These are phyloP conservation scores for Eurotiales sp. DNA, from an alignment of 2,329 filamentous ascomycete species.

Conservation along the genomic window DNA sequence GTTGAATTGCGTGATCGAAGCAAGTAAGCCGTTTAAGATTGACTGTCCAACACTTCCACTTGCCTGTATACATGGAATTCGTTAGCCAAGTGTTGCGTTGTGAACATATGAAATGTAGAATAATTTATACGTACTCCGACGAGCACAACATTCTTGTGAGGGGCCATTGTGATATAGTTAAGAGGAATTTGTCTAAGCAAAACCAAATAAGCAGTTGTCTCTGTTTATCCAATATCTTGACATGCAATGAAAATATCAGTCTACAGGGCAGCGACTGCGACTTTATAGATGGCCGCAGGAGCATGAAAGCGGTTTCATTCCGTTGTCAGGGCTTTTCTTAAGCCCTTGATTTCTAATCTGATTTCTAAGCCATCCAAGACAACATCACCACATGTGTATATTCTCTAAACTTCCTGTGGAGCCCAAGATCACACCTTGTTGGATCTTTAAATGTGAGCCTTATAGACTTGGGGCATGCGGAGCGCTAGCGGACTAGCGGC, in stretches of 20 bases:
- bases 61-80: slow-evolving; percentile 3
- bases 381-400: neutral
- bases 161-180: neutral
- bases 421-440: neutral
- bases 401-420: neutral
- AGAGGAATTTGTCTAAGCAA: neutral
- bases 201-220: neutral
- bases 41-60: slow-evolving; percentile 6
- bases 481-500: neutral
- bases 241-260: neutral
- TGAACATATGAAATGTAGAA: too few species aligned
- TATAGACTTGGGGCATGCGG: neutral
- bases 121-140: slow-evolving; percentile 5
- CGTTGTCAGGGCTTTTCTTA: neutral
- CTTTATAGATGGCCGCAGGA: neutral
- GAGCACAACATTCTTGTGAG: slow-evolving; percentile 6
- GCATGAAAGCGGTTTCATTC: neutral
- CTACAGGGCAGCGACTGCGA: neutral
- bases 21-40: slow-evolving; percentile 3
- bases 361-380: neutral
- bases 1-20: slow-evolving; percentile 4
- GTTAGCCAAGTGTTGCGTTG: neutral
- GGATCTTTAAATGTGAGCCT: neutral
- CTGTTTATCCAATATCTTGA: too few species aligned
- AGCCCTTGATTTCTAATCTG: neutral